Evolutionary conservation across 306 rosid genomes (phyloP).

Genomic region (Medicago arabica): DNA sequence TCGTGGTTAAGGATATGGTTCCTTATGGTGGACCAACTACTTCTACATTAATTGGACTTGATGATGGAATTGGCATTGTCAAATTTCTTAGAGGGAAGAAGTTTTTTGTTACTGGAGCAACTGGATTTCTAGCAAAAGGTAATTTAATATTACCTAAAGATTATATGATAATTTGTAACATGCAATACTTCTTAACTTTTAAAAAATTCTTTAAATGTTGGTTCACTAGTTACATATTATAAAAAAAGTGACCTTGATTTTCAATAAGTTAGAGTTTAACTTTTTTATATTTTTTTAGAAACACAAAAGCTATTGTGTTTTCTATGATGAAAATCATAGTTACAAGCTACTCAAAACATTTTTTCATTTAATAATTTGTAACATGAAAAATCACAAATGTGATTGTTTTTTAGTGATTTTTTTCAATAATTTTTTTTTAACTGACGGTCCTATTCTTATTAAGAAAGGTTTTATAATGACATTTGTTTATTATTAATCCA

Average conservation of each 20-base stretch:
- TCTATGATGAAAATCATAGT: neutral
- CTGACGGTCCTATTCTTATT: too few species aligned
- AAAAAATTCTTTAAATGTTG: neutral
- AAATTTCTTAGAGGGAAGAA: slow-evolving; percentile 79
- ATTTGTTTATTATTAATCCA: slow-evolving; percentile 41
- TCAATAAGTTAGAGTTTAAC: neutral
- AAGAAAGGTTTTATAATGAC: neutral
- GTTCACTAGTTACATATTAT: neutral
- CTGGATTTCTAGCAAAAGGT: slow-evolving; percentile 98
- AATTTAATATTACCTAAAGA: neutral
- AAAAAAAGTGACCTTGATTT: neutral
- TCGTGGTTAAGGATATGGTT: slow-evolving; percentile 67
- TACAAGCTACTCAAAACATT: too few species aligned
- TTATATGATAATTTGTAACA: neutral
- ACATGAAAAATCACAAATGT: too few species aligned
- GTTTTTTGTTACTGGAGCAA: slow-evolving; percentile 84
- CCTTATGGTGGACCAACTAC: slow-evolving; percentile 58
- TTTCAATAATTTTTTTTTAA: too few species aligned
- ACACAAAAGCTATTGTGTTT: neutral
- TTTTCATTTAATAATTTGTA: too few species aligned
- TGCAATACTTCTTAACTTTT: too few species aligned
- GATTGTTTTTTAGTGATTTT: too few species aligned
- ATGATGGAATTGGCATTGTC: slow-evolving; percentile 84
- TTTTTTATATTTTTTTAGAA: too few species aligned
- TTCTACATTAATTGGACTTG: slow-evolving; percentile 54